Base-by-base conservation (phyloP, 2,329 filamentous ascomycete genomes). In the Cladosporium austrohemisphaericum region DNA sequence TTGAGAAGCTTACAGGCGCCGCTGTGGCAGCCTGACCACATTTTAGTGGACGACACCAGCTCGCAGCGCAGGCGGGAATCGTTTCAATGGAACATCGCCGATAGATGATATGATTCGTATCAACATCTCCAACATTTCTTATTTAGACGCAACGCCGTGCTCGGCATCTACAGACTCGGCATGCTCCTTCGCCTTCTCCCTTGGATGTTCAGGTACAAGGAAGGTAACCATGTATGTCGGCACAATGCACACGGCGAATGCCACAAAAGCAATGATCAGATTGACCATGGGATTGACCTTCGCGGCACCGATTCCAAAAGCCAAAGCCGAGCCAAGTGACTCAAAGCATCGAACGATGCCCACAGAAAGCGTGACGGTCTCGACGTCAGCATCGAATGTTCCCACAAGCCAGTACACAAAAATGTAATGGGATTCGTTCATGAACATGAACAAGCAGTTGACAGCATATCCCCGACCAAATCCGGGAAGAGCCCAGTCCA, bases 371-470 rank as follows among this genome's bases (percentile, higher is more conserved):
- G 22, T 38, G 20, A 38, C 22, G 5, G 36, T 38, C 20, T 38
- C 36, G 13, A 38, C 36, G 11, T 38, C 36, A 6, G 36, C 18
- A 9, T 38, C 36, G 20, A 38, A 38, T 2, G 35, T 38, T 10
- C 35, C 35, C 3, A 38, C 35, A 10, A 38, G 18, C 35, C 35
- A 38, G 35, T 38, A 38, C 20, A 38, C 19, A 11, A 38, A 38
- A 20, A 38, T 23, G 35, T 38, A 38, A n/a, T 38, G 35, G 7
- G 35, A 38, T n/a, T 38, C 35, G 35, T 38, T 38, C 35, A 38
- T 25, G 35, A 38, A 38, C 35, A 38, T 38, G 35, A 38, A 38
- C 8, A 38, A 7, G 19, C 35, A 38, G 19, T 38, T 38, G 18
- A 38, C 35, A n/a, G 35, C 35, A 7, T 22, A 38, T 8, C 35